These are phyloP conservation scores for Sphaerosporella brunnea DNA, from an alignment of 495 filamentous ascomycete genomes.

Conservation along the genomic window DNA sequence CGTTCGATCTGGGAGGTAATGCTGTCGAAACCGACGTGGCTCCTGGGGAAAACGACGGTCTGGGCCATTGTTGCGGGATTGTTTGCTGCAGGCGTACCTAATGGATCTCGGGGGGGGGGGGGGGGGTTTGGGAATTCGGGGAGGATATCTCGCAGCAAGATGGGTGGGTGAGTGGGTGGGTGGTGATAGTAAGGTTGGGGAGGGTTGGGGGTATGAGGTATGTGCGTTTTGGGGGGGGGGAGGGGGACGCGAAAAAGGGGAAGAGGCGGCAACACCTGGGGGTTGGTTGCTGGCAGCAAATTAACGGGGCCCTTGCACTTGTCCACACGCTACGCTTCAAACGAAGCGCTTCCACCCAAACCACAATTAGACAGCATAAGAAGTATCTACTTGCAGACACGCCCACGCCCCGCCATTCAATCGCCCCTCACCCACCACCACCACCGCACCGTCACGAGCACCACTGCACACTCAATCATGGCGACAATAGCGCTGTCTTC, in stretches of 20 bases:
- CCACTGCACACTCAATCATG: constrained; percentile 16
- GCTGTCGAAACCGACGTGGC: constrained; percentile 98
- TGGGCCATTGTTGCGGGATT: constrained; percentile 35
- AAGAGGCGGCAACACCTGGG: not conserved
- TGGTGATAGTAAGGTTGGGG: not conserved
- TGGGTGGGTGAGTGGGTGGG: not conserved
- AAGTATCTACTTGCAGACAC: too few relatives aligned
- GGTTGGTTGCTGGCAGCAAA: not conserved
- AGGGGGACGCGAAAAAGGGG: constrained; percentile 7
- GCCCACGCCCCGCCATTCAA: too few relatives aligned
- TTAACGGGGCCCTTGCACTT: not conserved
- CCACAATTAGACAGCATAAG: too few relatives aligned
- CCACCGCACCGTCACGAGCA: too few relatives aligned
- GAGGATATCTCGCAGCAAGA: too few relatives aligned
- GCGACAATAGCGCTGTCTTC: constrained; percentile 30
- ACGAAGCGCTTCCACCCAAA: too few relatives aligned
- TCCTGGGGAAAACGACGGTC: constrained; percentile 65
- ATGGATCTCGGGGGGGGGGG: too few relatives aligned
- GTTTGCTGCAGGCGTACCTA: too few relatives aligned
- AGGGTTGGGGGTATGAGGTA: not conserved
- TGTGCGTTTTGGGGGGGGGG: not conserved
- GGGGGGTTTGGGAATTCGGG: too few relatives aligned
- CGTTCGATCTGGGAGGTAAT: constrained; percentile 96
- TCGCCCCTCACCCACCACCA: too few relatives aligned
- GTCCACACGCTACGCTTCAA: too few relatives aligned